Conservation (phyloP, 495 filamentous ascomycete species). For the Aspergillus carlsbadensis region DNA sequence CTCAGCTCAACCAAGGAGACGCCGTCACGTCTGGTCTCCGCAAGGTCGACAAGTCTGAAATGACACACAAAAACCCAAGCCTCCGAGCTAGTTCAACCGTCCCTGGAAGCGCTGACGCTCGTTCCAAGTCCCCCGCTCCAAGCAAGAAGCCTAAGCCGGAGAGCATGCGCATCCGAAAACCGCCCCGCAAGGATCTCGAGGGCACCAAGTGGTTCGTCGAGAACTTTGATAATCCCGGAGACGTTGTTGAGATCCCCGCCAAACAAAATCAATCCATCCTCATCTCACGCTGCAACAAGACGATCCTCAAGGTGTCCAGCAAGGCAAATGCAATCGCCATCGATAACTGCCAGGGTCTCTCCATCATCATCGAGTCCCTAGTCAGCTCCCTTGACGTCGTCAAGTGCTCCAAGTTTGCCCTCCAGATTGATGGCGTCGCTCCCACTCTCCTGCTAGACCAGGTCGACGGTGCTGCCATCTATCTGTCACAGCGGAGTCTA, state of each 20-base stretch:
- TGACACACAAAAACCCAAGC: conserved; percentile 99
- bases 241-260: conserved; percentile 73
- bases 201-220: conserved; percentile 96
- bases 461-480: conserved; percentile 85
- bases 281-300: conserved; percentile 85
- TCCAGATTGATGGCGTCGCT: conserved; percentile 80
- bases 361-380: conserved; percentile 83
- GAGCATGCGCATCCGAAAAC: conserved; percentile 90
- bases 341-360: conserved; percentile 82
- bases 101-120: conserved; percentile 49
- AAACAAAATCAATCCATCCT: conserved; percentile 85
- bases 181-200: conserved; percentile 85
- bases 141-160: conserved; percentile 93
- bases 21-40: conserved; percentile 80
- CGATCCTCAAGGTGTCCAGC: conserved; percentile 81
- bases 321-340: conserved; percentile 95
- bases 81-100: conserved; percentile 73
- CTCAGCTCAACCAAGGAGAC: conserved; percentile 84
- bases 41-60: conserved; percentile 90
- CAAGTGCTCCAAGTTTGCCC: conserved; percentile 86
- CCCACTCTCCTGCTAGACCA: conserved; percentile 91
- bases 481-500: conserved; percentile 75
- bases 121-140: conserved; percentile 79
- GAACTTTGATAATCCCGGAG: conserved; percentile 79
- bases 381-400: conserved; percentile 91